A percentile compares a stretch with the other conserved stretches of the same genome.
Conservation (phyloP, 805 yeast species). For the Metschnikowia proteae region DNA sequence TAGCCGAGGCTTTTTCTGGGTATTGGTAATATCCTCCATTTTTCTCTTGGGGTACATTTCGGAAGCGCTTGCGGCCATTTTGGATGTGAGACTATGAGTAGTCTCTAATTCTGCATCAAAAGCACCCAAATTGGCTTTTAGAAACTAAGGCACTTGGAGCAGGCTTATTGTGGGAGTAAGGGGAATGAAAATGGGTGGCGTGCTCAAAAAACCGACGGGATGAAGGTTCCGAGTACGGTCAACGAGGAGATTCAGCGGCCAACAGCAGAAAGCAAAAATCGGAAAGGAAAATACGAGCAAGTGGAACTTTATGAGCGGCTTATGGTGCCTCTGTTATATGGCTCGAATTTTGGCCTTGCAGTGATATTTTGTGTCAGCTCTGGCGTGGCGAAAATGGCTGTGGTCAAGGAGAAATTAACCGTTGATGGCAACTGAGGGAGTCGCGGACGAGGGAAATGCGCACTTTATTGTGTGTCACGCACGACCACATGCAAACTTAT, state of each 20-base stretch:
- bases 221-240: background rate
- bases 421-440: slow-evolving; percentile 10
- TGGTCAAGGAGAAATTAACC: slow-evolving; percentile 4
- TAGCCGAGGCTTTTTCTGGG: slow-evolving; percentile 24
- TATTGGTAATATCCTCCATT: slow-evolving; percentile 37
- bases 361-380: background rate
- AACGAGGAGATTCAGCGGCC: background rate
- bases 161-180: background rate
- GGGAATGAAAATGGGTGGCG: background rate
- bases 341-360: background rate
- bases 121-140: slow-evolving; percentile 1
- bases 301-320: background rate
- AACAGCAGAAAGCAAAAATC: background rate
- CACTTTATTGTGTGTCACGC: slow-evolving; percentile 2
- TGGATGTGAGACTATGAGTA: background rate
- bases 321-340: background rate
- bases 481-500: slow-evolving; percentile 1
- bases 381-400: slow-evolving; percentile 3
- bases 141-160: background rate
- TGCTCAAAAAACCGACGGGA: background rate
- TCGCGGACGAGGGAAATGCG: slow-evolving; percentile 5
- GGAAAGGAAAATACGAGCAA: slow-evolving; percentile 3
- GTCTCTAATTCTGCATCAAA: slow-evolving; percentile 1
- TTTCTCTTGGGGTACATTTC: slow-evolving; percentile 33
- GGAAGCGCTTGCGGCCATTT: slow-evolving; percentile 34